Conservation (phyloP, 2,329 filamentous ascomycete species). For the Claviceps quebecensis region DNA sequence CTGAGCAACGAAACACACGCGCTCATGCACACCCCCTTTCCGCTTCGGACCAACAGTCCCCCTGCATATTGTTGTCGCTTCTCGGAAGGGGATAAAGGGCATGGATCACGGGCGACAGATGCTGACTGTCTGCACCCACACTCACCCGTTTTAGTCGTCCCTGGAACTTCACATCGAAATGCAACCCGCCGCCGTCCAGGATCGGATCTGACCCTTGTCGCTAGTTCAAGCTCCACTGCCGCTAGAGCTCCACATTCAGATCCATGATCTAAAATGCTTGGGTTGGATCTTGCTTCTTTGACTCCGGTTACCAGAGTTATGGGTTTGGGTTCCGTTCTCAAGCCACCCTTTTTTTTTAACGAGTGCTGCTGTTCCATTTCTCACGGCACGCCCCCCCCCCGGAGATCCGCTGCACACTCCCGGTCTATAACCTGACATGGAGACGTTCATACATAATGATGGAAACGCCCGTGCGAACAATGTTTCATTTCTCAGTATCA, state of each 20-base stretch:
- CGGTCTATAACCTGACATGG: background rate
- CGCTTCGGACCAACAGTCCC: no score
- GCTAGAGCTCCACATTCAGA: constrained; percentile 22
- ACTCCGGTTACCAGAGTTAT: constrained; percentile 15
- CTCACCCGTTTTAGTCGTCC: background rate
- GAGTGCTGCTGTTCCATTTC: constrained; percentile 17
- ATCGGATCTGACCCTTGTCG: background rate
- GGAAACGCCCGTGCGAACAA: constrained; percentile 9
- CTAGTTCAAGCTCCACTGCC: constrained; percentile 10
- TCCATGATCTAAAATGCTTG: constrained; percentile 16
- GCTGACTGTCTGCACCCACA: background rate
- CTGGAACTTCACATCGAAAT: background rate
- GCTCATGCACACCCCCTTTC: no score
- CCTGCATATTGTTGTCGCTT: background rate
- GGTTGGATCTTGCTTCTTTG: constrained; percentile 19
- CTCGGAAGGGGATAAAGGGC: background rate
- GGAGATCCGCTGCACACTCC: background rate
- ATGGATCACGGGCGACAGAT: background rate
- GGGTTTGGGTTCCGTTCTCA: constrained; percentile 22
- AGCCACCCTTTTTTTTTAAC: constrained; percentile 12
- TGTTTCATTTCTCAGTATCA: background rate
- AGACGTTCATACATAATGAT: constrained; percentile 14
- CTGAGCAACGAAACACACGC: no score
- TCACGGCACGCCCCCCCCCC: constrained; percentile 12
- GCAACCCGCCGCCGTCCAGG: constrained; percentile 6